These are phyloP conservation scores for Tricholoma bakamatsutake DNA, from an alignment of 768 basidiomycete genomes.

Conservation along the genomic window DNA sequence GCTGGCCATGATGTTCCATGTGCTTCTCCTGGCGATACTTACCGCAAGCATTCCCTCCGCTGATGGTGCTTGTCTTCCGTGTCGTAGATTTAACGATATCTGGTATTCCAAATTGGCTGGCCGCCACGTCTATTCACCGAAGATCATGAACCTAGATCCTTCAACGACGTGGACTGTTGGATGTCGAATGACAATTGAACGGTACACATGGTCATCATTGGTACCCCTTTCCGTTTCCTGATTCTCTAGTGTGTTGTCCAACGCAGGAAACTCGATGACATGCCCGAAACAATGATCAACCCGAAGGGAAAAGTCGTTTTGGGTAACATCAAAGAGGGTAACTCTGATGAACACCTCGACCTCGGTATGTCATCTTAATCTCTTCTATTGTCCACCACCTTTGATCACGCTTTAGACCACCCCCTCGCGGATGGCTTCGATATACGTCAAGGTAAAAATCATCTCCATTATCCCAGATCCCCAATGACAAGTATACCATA, in stretches of 20 bases:
- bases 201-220: slow-evolving; percentile 28
- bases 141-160: slow-evolving; percentile 32
- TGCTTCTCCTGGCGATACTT: slow-evolving; percentile 17
- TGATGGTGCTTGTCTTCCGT: slow-evolving; percentile 23
- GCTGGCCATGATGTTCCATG: slow-evolving; percentile 27
- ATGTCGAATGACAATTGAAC: slow-evolving; percentile 32
- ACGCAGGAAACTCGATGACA: slow-evolving; percentile 34
- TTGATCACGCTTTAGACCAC: slow-evolving; percentile 27
- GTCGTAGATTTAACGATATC: slow-evolving; percentile 14
- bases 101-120: slow-evolving; percentile 3
- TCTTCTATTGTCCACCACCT: slow-evolving; percentile 1
- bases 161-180: slow-evolving; percentile 36
- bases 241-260: slow-evolving; percentile 1
- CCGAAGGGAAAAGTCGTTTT: slow-evolving; percentile 36
- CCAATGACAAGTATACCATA: slow-evolving; percentile 39
- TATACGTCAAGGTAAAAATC: slow-evolving; percentile 34
- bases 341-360: slow-evolving; percentile 40
- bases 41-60: slow-evolving; percentile 16
- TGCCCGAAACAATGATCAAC: slow-evolving; percentile 28
- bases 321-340: slow-evolving; percentile 34
- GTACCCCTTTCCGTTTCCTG: slow-evolving; percentile 6
- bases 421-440: slow-evolving; percentile 46
- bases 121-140: slow-evolving; percentile 35
- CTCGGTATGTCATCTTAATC: slow-evolving; percentile 25
- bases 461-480: slow-evolving; percentile 35